Evolutionary conservation across 2,329 filamentous ascomycete species (phyloP), one percentile per base, ranked within the genome.

Genomic region (Lithohypha guttulata): DNA sequence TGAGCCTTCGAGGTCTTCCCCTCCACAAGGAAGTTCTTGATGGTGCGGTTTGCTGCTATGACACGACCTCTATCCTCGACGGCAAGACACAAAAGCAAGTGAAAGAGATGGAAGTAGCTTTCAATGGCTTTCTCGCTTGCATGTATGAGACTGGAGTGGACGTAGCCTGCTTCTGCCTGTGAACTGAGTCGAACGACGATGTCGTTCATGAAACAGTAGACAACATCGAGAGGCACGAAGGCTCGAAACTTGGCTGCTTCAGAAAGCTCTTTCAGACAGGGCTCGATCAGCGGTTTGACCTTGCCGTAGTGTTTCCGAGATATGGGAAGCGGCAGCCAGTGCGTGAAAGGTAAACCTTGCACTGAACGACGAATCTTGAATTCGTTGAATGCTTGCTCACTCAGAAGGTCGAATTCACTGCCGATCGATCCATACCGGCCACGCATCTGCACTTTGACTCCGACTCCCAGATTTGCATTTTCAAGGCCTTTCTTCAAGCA

Each of bases 41-140:
- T 52, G 9, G 59, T 56, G 1, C 39, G 36, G 50, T 71, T 68
- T n/a, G 66, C 66, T 2, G 53, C 42, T 0, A 42, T 34, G 10
- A 68, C 54, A 18, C 69, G 57, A 3, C 44, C 35, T 0, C 45
- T 40, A 14, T 63, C 38, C 13, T 62, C 58, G 1, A 57, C 60
- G 0, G 66, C 65, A 1, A 69, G 51, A 41, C 68, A 71, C 8
- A 71, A 53, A 0, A 72, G 57, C 0, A 73, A 53, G 49, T 71
- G 69, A 47, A 68, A 70, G 11, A 71, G 60, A 37, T 68, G 62
- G 44, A 71, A 71, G 51, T 71, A 71, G 0, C 66, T 64, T 44
- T 70, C 64, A 3, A 71, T 68, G 3, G 68, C 69, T 53, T 71
- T 71, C 44, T 72, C 69, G 0, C 66, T 71, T 0, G 65, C 64